Evolutionary conservation across 306 rosid species (phyloP).

Genomic region (Quercus variabilis): DNA sequence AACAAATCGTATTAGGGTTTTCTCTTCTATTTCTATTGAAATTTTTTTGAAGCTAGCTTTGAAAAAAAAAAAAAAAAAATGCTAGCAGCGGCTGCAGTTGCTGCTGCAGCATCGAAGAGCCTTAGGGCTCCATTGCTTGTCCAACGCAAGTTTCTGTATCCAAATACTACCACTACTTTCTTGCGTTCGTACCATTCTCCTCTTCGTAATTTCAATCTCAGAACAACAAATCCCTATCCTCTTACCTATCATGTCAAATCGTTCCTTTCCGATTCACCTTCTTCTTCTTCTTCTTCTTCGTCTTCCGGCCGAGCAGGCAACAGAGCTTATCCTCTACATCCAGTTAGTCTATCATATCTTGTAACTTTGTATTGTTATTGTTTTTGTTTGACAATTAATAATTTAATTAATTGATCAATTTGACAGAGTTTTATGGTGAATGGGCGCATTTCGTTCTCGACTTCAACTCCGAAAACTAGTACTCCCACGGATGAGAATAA

Average conservation of each 20-base stretch:
- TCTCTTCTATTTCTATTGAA: no score
- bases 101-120: no score
- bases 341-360: slow-evolving; percentile 17
- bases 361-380: neutral
- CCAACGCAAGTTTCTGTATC: no score
- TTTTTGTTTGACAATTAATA: no score
- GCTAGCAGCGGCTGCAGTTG: no score
- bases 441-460: slow-evolving; percentile 32
- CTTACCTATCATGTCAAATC: slow-evolving; percentile 26
- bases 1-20: no score
- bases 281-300: neutral
- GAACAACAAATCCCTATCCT: neutral
- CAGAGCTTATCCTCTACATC: slow-evolving; percentile 6
- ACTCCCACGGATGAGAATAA: neutral
- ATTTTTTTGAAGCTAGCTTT: no score
- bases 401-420: neutral
- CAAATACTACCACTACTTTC: no score
- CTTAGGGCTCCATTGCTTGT: no score
- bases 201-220: neutral
- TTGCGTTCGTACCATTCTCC: no score
- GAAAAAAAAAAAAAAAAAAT: no score
- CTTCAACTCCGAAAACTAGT: slow-evolving; percentile 5
- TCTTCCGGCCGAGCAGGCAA: neutral
- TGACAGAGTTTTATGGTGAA: slow-evolving; percentile 24
- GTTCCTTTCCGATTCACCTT: slow-evolving; percentile 29